These are phyloP conservation scores for Gaultheria prostrata DNA, from an alignment of 148 eudicot species.

Conservation along the genomic window DNA sequence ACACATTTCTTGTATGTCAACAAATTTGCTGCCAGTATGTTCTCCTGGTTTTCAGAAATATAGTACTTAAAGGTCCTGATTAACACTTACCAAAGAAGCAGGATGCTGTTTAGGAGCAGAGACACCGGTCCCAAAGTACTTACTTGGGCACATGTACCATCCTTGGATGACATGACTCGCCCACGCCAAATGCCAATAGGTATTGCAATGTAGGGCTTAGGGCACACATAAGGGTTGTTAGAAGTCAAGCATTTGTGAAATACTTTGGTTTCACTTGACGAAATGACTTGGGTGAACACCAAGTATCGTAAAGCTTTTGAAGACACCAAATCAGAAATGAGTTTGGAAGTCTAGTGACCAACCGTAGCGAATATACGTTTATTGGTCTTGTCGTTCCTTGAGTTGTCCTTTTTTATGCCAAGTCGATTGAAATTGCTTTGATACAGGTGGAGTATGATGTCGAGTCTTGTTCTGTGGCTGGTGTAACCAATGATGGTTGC, in stretches of 20 bases:
- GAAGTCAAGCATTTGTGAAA: not conserved
- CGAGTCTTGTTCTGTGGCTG: conserved; percentile 42
- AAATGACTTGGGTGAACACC: not conserved
- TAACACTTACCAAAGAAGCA: not conserved
- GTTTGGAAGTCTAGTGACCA: not conserved
- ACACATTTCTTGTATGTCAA: not conserved
- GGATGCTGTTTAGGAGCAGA: not conserved
- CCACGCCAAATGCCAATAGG: not conserved
- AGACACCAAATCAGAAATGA: not conserved
- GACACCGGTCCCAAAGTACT: not conserved
- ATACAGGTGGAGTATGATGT: conserved; percentile 68
- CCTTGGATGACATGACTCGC: not conserved
- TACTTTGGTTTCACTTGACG: not conserved
- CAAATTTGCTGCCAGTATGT: not conserved
- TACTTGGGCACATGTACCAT: not conserved
- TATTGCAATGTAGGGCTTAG: not conserved
- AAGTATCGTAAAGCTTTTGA: not conserved
- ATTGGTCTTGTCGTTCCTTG: not conserved
- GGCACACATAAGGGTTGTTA: not conserved
- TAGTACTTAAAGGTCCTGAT: not conserved
- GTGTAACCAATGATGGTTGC: conserved; percentile 30
- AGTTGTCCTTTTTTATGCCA: not conserved
- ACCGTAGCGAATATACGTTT: not conserved
- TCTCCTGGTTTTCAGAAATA: not conserved
- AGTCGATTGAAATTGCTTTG: not conserved